Percentiles rank a stretch among this genome's conserved stretches.
Evolutionary conservation across 345 rosid species (phyloP).

Genomic region (Sapria himalayana): DNA sequence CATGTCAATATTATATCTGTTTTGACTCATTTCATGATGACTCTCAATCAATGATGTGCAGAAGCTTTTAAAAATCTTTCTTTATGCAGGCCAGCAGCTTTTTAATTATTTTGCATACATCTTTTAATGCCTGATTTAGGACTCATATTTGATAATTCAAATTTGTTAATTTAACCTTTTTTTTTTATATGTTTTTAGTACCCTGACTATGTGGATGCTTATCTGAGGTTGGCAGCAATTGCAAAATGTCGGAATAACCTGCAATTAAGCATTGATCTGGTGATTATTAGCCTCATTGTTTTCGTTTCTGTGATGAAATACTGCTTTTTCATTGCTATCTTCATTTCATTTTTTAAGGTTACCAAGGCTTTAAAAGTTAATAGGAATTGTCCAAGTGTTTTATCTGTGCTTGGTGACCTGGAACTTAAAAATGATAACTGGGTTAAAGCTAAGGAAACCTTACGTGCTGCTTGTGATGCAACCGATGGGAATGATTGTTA

Average conservation of each 20-base stretch:
- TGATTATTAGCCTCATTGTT: slow-evolving; percentile 10
- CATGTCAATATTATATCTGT: too few relatives aligned
- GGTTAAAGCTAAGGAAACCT: slow-evolving; percentile 98
- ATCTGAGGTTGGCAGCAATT: slow-evolving; percentile 82
- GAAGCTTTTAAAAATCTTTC: too few relatives aligned
- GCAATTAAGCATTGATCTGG: slow-evolving; percentile 91
- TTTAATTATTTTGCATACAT: too few relatives aligned
- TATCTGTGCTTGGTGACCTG: slow-evolving; percentile 89
- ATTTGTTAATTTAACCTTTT: too few relatives aligned
- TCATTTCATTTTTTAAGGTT: slow-evolving; percentile 23
- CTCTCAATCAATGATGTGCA: too few relatives aligned
- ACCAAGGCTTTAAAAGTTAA: slow-evolving; percentile 81
- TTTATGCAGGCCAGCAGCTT: too few relatives aligned
- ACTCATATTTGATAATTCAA: too few relatives aligned
- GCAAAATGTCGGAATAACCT: slow-evolving; percentile 79
- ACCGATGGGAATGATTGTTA: slow-evolving; percentile 93
- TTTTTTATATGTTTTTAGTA: slow-evolving; percentile 28
- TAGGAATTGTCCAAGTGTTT: slow-evolving; percentile 64
- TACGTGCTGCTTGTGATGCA: slow-evolving; percentile 88
- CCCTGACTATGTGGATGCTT: slow-evolving; percentile 82
- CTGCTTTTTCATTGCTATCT: slow-evolving; percentile 7
- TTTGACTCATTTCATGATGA: too few relatives aligned
- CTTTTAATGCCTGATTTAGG: too few relatives aligned
- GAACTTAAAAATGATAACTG: slow-evolving; percentile 98
- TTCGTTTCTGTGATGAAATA: neutral